phyloP scores from a whole-genome alignment of 2,329 filamentous ascomycete genomes.

The Aquanectria penicillioides region DNA sequence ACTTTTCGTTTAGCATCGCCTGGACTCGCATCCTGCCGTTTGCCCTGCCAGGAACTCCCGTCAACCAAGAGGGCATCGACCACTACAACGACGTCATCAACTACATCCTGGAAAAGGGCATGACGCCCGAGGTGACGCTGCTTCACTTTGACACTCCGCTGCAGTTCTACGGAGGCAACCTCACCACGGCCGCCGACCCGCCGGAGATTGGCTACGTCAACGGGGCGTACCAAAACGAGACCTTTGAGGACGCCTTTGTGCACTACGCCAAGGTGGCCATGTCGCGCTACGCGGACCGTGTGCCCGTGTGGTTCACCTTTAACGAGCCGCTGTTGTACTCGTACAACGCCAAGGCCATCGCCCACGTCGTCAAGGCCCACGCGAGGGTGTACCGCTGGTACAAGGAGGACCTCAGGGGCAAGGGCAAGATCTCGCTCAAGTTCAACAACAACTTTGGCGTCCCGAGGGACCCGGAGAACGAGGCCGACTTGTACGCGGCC shows the following conservation, averaged over 20 bases:
- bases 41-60: slow-evolving; percentile 57
- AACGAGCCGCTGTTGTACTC: slow-evolving; percentile 60
- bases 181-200: slow-evolving; percentile 28
- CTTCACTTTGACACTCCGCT: slow-evolving; percentile 61
- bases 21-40: slow-evolving; percentile 65
- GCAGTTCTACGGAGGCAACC: slow-evolving; percentile 52
- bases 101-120: slow-evolving; percentile 58
- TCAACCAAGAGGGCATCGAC: slow-evolving; percentile 60
- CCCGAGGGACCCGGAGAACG: slow-evolving; percentile 51
- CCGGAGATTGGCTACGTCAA: slow-evolving; percentile 52
- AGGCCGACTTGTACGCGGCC: slow-evolving; percentile 55
- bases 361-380: slow-evolving; percentile 58
- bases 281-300: slow-evolving; percentile 60
- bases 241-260: slow-evolving; percentile 61
- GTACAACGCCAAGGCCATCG: slow-evolving; percentile 50
- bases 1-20: slow-evolving; percentile 63
- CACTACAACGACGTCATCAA: slow-evolving; percentile 66
- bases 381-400: slow-evolving; percentile 63
- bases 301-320: slow-evolving; percentile 63
- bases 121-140: slow-evolving; percentile 59
- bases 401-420: slow-evolving; percentile 61
- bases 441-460: slow-evolving; percentile 62
- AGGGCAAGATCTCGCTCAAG: slow-evolving; percentile 60
- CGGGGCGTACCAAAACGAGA: slow-evolving; percentile 56
- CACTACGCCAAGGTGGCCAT: slow-evolving; percentile 64